Conservation (phyloP, 2,329 filamentous ascomycete genomes). For the Hysterium pulicare region DNA sequence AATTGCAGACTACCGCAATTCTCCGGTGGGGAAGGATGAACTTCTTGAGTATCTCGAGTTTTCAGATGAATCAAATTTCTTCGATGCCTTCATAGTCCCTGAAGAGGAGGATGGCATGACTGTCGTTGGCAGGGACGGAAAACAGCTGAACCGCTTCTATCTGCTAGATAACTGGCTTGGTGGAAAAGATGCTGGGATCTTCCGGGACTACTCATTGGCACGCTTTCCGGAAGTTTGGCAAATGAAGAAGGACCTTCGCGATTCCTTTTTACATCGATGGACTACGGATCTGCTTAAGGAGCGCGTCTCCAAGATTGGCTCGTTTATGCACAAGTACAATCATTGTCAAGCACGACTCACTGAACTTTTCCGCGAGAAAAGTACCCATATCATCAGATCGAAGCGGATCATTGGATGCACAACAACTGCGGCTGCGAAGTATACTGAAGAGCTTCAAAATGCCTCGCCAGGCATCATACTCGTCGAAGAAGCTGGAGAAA, state of each 20-base stretch:
- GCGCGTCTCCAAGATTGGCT: slow-evolving; percentile 41
- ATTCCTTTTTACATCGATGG: slow-evolving; percentile 28
- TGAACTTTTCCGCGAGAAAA: slow-evolving; percentile 21
- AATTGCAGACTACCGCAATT: slow-evolving; percentile 9
- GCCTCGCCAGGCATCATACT: slow-evolving; percentile 59
- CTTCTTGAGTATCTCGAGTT: slow-evolving; percentile 54
- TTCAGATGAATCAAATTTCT: slow-evolving; percentile 50
- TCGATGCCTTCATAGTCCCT: slow-evolving; percentile 56
- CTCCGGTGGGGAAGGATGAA: slow-evolving; percentile 9
- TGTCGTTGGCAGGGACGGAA: slow-evolving; percentile 47
- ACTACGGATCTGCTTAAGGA: slow-evolving; percentile 45
- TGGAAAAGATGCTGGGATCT: slow-evolving; percentile 47
- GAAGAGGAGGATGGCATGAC: slow-evolving; percentile 44
- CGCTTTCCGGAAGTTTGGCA: slow-evolving; percentile 50
- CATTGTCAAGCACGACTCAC: slow-evolving; percentile 39
- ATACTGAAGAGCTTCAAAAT: slow-evolving; percentile 52
- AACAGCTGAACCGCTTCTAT: slow-evolving; percentile 45
- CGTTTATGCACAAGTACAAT: slow-evolving; percentile 43
- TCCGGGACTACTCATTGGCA: slow-evolving; percentile 26
- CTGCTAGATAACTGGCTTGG: slow-evolving; percentile 54
- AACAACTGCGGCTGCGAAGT: slow-evolving; percentile 66
- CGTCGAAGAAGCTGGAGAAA: slow-evolving; percentile 71
- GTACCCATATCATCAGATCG: slow-evolving; percentile 39
- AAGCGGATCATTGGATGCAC: slow-evolving; percentile 68
- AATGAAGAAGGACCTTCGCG: slow-evolving; percentile 41